Conservation (phyloP, 2,329 filamentous ascomycete genomes). For the Claviceps digitariae region DNA sequence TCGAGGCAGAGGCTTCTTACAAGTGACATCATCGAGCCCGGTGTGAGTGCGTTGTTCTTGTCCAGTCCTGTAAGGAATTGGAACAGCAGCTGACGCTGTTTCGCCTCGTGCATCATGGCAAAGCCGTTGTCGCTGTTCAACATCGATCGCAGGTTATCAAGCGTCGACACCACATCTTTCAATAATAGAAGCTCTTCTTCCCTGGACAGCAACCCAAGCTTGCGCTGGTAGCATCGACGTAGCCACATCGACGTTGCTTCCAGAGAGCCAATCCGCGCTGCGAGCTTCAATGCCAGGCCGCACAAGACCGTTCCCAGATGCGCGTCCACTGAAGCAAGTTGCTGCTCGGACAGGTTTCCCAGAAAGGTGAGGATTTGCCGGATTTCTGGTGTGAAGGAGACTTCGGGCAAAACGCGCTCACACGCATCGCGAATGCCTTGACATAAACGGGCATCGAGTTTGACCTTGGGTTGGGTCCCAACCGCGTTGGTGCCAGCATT, state of each 20-base stretch:
- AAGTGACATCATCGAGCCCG: slow-evolving; percentile 15
- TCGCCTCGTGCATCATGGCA: neutral
- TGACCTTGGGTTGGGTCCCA: slow-evolving; percentile 7
- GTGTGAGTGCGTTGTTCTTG: slow-evolving; percentile 9
- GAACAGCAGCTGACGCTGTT: slow-evolving; percentile 14
- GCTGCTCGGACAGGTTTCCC: slow-evolving; percentile 25
- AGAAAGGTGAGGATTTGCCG: slow-evolving; percentile 21
- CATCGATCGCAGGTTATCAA: slow-evolving; percentile 8
- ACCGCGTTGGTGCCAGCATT: slow-evolving; percentile 10
- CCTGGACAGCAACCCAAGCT: slow-evolving; percentile 7
- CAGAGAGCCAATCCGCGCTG: slow-evolving; percentile 15
- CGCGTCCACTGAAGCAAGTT: slow-evolving; percentile 12
- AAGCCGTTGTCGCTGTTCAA: neutral
- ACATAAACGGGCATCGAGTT: slow-evolving; percentile 6
- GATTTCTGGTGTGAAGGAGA: no score
- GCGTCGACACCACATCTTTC: slow-evolving; percentile 11
- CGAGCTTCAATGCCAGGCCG: slow-evolving; percentile 17
- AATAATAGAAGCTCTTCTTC: neutral
- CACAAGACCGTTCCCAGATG: slow-evolving; percentile 16
- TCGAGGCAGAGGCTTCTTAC: slow-evolving; percentile 7
- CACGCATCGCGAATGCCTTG: slow-evolving; percentile 13
- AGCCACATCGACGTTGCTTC: slow-evolving; percentile 14
- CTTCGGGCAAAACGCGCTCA: slow-evolving; percentile 10
- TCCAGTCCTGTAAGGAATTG: slow-evolving; percentile 17
- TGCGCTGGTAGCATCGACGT: slow-evolving; percentile 11